phyloP scores from a whole-genome alignment of 768 basidiomycete species.

The Sporobolomyces pararoseus region DNA sequence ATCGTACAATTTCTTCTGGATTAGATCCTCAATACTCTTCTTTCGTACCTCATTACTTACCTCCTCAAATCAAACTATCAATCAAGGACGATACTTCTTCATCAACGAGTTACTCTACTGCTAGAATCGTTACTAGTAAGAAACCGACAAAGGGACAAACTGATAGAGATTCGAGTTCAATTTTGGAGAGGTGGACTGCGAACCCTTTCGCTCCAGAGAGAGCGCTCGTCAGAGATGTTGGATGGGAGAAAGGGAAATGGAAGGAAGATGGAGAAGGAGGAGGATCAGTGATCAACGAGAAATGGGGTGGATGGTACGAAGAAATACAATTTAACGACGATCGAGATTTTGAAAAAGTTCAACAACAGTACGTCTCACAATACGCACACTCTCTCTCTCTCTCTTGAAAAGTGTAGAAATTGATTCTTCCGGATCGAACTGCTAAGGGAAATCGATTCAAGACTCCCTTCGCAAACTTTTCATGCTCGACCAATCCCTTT shows the following conservation, averaged over 20 bases:
- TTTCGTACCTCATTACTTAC: slow-evolving; percentile 5
- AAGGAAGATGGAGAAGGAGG: not conserved
- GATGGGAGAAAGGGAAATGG: slow-evolving; percentile 27
- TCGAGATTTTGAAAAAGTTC: not conserved
- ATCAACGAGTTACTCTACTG: not conserved
- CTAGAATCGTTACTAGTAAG: not conserved
- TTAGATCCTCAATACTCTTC: slow-evolving; percentile 7
- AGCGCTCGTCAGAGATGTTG: slow-evolving; percentile 20
- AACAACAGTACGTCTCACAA: slow-evolving; percentile 13
- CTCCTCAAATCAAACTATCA: not conserved
- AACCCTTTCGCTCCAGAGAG: slow-evolving; percentile 28
- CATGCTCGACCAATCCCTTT: not conserved
- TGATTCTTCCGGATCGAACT: too few species aligned
- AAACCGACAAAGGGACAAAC: not conserved
- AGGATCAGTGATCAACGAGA: not conserved
- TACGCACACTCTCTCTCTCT: too few species aligned
- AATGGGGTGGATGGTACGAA: slow-evolving; percentile 41
- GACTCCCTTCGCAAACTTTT: slow-evolving; percentile 10
- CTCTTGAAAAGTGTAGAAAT: too few species aligned
- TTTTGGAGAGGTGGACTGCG: slow-evolving; percentile 5
- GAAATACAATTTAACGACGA: not conserved
- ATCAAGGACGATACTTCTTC: not conserved
- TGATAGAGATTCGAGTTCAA: not conserved
- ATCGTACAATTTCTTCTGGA: not conserved
- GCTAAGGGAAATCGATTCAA: slow-evolving; percentile 3